phyloP scores from a whole-genome alignment of 495 filamentous ascomycete genomes.

The Gamarada debralockiae region DNA sequence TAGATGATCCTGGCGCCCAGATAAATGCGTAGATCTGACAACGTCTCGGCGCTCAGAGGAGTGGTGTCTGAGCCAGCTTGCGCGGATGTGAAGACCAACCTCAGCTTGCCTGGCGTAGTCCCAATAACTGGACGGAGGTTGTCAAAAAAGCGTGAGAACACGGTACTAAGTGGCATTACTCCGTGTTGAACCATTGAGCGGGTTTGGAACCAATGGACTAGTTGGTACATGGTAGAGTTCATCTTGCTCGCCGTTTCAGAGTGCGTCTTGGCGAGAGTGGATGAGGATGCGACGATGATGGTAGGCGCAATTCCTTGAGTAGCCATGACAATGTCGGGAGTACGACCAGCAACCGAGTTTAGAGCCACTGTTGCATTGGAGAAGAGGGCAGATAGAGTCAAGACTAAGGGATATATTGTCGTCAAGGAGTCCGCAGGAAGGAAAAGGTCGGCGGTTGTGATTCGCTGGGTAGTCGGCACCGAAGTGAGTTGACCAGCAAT shows the following conservation, averaged over 20 bases:
- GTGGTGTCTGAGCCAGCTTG: constrained; percentile 46
- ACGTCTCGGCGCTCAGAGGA: constrained; percentile 55
- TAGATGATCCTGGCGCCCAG: constrained; percentile 80
- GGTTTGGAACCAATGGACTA: constrained; percentile 55
- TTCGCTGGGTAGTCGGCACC: constrained; percentile 67
- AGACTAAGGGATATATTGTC: constrained; percentile 70
- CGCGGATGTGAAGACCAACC: constrained; percentile 68
- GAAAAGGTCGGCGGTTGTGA: constrained; percentile 73
- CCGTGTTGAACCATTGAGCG: constrained; percentile 64
- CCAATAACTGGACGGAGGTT: constrained; percentile 55
- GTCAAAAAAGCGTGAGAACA: constrained; percentile 60
- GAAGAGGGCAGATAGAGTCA: constrained; percentile 79
- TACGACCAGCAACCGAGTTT: constrained; percentile 74
- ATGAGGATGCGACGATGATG: constrained; percentile 73
- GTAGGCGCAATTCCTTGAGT: constrained; percentile 75
- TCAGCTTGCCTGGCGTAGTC: constrained; percentile 65
- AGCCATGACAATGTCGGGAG: constrained; percentile 66
- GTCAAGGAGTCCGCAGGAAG: constrained; percentile 83
- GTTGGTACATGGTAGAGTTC: constrained; percentile 34
- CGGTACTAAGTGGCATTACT: constrained; percentile 63
- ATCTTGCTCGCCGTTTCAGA: constrained; percentile 41
- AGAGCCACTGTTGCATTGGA: constrained; percentile 82
- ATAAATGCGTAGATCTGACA: constrained; percentile 77
- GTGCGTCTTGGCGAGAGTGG: constrained; percentile 66
- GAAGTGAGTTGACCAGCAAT: constrained; percentile 72